Percentiles rank a stretch among this genome's conserved stretches.
These are phyloP conservation scores for Trichoderma pleuroti DNA, from an alignment of 2,329 filamentous ascomycete species.

Conservation along the genomic window DNA sequence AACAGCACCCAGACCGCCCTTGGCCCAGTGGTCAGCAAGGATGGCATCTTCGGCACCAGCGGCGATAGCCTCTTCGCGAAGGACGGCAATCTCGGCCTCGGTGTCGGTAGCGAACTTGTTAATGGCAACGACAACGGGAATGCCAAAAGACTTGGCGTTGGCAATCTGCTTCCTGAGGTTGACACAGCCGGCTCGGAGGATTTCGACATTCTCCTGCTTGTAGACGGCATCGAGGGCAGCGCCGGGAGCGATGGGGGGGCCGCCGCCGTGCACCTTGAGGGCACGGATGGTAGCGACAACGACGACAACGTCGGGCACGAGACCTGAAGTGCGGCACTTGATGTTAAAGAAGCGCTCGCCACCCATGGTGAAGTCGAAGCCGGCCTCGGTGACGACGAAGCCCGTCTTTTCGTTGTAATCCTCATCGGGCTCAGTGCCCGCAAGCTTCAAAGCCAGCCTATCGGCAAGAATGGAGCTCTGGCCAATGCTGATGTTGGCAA, in stretches of 20 bases:
- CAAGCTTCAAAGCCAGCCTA: conserved; percentile 91
- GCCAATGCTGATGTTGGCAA: conserved; percentile 97
- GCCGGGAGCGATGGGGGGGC: conserved; percentile 87
- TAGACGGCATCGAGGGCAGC: conserved; percentile 84
- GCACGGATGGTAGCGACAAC: conserved; percentile 94
- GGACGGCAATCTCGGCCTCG: conserved; percentile 81
- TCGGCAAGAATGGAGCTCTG: conserved; percentile 94
- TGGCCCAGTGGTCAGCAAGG: conserved; percentile 92
- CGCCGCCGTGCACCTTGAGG: conserved; percentile 94
- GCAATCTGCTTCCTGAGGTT: conserved; percentile 94
- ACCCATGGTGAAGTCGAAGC: conserved; percentile 99
- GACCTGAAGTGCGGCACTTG: conserved; percentile 92
- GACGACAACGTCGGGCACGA: conserved; percentile 89
- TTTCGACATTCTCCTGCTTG: conserved; percentile 87
- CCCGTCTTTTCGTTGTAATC: conserved; percentile 77
- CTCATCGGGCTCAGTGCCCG: conserved; percentile 90
- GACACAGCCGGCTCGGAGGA: conserved; percentile 84
- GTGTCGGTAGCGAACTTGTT: conserved; percentile 96
- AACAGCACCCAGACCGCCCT: conserved; percentile 85
- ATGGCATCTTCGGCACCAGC: conserved; percentile 94
- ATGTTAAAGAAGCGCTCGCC: conserved; percentile 99
- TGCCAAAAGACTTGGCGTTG: conserved; percentile 84
- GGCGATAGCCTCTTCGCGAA: conserved; percentile 85
- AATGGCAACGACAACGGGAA: conserved; percentile 94
- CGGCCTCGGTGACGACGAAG: conserved; percentile 93